Evolutionary conservation across 2,329 filamentous ascomycete genomes (phyloP).

Genomic region (Triangularia verruculosa): DNA sequence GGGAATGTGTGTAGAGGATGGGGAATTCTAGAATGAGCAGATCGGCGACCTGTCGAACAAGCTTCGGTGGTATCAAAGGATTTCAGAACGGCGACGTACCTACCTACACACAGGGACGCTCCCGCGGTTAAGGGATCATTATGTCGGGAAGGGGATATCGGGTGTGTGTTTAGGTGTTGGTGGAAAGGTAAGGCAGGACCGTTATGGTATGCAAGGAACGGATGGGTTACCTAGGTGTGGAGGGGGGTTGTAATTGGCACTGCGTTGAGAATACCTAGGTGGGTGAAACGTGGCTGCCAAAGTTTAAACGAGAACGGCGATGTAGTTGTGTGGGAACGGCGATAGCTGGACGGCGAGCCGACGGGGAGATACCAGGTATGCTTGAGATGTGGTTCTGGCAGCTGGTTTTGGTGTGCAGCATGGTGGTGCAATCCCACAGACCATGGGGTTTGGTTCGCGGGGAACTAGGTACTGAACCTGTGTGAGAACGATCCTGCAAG

Average conservation of each 20-base stretch:
- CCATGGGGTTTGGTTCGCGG: background rate
- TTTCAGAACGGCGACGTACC: background rate
- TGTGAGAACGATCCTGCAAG: background rate
- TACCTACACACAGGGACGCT: background rate
- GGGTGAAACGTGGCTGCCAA: background rate
- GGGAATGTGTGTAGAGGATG: too few species aligned
- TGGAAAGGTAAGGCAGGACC: too few species aligned
- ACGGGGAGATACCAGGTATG: background rate
- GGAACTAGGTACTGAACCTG: background rate
- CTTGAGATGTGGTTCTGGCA: background rate
- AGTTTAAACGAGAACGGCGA: background rate
- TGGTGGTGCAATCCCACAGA: background rate
- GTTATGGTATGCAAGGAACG: background rate
- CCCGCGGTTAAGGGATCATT: background rate
- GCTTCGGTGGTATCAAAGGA: background rate
- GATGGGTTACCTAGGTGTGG: background rate
- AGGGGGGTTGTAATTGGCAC: background rate
- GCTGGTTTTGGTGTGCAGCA: background rate
- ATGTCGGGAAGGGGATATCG: background rate
- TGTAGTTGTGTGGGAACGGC: background rate
- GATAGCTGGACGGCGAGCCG: background rate
- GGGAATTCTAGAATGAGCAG: background rate
- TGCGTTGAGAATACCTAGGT: too few species aligned
- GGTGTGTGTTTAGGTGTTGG: background rate
- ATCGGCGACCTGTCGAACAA: background rate